Conservation (phyloP, 768 basidiomycete species). For the Galerina marginata region DNA sequence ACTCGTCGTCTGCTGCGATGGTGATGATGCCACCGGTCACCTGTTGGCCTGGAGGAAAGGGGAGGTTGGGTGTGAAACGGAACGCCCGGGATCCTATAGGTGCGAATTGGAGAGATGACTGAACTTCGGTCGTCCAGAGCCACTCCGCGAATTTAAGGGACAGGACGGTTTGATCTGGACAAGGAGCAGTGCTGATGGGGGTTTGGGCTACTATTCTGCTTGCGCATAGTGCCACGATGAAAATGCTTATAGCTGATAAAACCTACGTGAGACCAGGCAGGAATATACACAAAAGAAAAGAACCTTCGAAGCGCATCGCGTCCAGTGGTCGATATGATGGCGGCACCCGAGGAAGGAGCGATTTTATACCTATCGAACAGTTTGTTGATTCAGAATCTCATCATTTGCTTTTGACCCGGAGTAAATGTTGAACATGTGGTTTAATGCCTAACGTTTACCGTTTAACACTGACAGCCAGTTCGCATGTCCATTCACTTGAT, state of each 20-base stretch:
- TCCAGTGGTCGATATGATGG: too few species aligned
- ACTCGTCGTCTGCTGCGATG: slow-evolving; percentile 2
- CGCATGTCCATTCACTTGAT: too few species aligned
- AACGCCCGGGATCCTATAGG: not conserved
- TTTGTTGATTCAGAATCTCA: too few species aligned
- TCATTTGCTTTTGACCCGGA: too few species aligned
- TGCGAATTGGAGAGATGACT: not conserved
- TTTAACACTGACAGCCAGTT: too few species aligned
- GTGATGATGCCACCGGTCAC: not conserved
- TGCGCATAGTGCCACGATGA: not conserved
- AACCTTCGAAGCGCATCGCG: too few species aligned
- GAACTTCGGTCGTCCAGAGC: slow-evolving; percentile 1
- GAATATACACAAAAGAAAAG: too few species aligned
- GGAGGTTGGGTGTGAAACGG: not conserved
- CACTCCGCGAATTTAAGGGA: not conserved
- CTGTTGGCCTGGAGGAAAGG: not conserved
- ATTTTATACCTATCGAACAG: too few species aligned
- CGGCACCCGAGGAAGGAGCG: too few species aligned
- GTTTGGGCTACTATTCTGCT: not conserved
- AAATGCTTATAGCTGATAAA: not conserved
- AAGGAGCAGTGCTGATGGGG: not conserved
- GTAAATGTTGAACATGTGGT: too few species aligned
- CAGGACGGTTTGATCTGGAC: not conserved
- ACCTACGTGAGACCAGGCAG: too few species aligned
- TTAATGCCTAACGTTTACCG: too few species aligned